Conservation (phyloP, 148 eudicot genomes). For the Rhododendron henanense region DNA sequence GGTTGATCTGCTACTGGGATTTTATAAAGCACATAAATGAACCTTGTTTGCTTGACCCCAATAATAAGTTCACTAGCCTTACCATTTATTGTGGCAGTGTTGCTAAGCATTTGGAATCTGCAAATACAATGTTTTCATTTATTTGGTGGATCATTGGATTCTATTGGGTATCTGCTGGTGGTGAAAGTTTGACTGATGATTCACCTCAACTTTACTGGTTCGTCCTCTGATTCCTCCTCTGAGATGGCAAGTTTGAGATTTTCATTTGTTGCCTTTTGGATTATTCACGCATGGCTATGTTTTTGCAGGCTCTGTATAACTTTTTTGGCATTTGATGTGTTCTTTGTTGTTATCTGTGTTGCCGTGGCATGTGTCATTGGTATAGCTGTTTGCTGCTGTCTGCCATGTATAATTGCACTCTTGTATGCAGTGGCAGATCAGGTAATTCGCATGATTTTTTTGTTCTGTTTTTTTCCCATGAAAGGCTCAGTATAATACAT, state of each 20-base stretch:
- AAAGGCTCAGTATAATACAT: background rate
- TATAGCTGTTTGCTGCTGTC: slow-evolving; percentile 88
- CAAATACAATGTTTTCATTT: slow-evolving; percentile 88
- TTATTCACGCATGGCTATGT: slow-evolving; percentile 21
- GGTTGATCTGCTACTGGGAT: background rate
- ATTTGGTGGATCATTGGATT: slow-evolving; percentile 99
- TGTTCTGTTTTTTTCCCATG: background rate
- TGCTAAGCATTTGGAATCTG: slow-evolving; percentile 89
- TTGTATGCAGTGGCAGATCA: slow-evolving; percentile 91
- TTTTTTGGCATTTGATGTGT: slow-evolving; percentile 86
- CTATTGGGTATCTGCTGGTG: slow-evolving; percentile 93
- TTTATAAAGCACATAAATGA: background rate
- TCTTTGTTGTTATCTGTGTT: slow-evolving; percentile 89
- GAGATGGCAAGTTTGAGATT: background rate
- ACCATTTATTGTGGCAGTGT: slow-evolving; percentile 44
- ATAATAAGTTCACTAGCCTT: background rate
- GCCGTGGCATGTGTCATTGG: slow-evolving; percentile 91
- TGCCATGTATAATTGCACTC: slow-evolving; percentile 88
- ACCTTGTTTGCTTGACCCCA: background rate
- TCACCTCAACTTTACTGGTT: slow-evolving; percentile 94
- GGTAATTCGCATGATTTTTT: slow-evolving; percentile 34
- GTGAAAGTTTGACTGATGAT: slow-evolving; percentile 52
- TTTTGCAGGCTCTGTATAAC: slow-evolving; percentile 77
- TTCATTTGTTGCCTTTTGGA: background rate
- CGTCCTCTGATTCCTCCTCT: slow-evolving; percentile 3